A percentile compares a stretch with the other conserved stretches of the same genome.
Evolutionary conservation across 352 stramenopile species (phyloP).

Genomic region (Globisporangium mamillatum): DNA sequence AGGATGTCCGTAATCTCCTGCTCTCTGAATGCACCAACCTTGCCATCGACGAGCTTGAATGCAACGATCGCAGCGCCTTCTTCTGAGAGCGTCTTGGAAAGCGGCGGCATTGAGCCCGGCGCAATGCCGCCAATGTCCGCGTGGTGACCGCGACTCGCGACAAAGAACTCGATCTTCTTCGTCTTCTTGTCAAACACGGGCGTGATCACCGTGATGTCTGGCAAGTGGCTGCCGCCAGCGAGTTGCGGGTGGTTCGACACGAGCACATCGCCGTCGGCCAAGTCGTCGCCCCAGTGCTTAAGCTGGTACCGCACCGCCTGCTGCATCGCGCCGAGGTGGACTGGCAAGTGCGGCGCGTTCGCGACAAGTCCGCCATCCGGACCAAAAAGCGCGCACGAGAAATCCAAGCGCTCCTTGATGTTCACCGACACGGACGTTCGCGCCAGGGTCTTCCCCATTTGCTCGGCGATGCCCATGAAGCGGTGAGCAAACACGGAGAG

Average conservation of each 20-base stretch:
- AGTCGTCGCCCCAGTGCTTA: conserved; percentile 86
- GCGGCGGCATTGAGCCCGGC: conserved; percentile 93
- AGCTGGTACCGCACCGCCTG: conserved; percentile 96
- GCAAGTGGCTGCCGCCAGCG: conserved; percentile 95
- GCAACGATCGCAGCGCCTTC: conserved; percentile 99
- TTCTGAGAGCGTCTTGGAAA: conserved; percentile 94
- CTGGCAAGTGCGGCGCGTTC: conserved; percentile 98
- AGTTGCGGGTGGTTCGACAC: conserved; percentile 99
- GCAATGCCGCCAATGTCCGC: conserved; percentile 98
- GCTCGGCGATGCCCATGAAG: conserved; percentile 99
- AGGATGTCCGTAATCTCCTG: conserved; percentile 96
- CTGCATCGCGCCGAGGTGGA: conserved; percentile 99
- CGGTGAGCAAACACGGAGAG: conserved; percentile 96
- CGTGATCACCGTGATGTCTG: conserved; percentile 99
- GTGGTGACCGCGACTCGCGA: conserved; percentile 97
- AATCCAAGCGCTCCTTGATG: conserved; percentile 99
- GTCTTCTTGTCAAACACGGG: conserved; percentile 94
- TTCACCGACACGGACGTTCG: conserved; percentile 97
- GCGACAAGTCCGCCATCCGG: conserved; percentile 97
- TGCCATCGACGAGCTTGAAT: conserved; percentile 97
- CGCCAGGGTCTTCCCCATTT: conserved; percentile 98
- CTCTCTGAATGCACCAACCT: conserved; percentile 94
- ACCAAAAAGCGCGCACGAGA: conserved; percentile 98
- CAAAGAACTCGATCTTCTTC: conserved; percentile 96
- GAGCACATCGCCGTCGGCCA: conserved; percentile 96